A percentile compares a stretch with the other conserved stretches of the same genome.
These are phyloP conservation scores for Xerocomellus dryophilus DNA, from an alignment of 768 basidiomycete genomes.

Conservation along the genomic window DNA sequence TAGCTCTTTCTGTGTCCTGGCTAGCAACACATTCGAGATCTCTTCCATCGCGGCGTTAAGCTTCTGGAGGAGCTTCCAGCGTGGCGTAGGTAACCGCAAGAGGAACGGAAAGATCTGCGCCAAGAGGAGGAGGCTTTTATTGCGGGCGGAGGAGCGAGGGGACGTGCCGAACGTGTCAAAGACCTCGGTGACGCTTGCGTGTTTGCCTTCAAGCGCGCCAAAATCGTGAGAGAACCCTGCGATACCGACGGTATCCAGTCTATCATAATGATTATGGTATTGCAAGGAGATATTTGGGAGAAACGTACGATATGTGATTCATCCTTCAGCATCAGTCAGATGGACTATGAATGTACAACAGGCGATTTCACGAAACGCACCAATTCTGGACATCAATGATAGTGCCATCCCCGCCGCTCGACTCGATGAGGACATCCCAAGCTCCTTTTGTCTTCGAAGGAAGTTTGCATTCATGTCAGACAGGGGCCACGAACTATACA, in stretches of 20 bases:
- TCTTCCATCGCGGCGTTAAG: constrained; percentile 35
- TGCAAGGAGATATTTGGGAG: too few species aligned
- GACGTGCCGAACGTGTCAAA: constrained; percentile 37
- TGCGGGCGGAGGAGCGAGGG: constrained; percentile 21
- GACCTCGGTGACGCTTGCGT: constrained; percentile 38
- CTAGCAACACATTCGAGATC: constrained; percentile 41
- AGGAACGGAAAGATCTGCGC: constrained; percentile 37
- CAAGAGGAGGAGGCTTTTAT: constrained; percentile 36
- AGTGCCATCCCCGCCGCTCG: constrained; percentile 8
- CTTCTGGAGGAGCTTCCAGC: constrained; percentile 30
- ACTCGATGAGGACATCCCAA: constrained; percentile 30
- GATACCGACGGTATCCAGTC: constrained; percentile 56
- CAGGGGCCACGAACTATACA: background rate
- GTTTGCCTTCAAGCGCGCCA: constrained; percentile 47
- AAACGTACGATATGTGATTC: constrained; percentile 35
- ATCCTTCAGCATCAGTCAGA: constrained; percentile 19
- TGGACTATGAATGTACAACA: background rate
- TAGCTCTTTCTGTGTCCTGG: constrained; percentile 35
- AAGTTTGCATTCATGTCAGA: background rate
- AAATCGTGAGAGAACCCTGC: constrained; percentile 61
- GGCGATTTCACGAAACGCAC: background rate
- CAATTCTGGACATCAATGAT: constrained; percentile 39
- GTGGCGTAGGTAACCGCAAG: constrained; percentile 35
- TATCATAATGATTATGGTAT: constrained; percentile 12
- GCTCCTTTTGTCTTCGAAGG: constrained; percentile 25